A percentile compares a stretch with the other conserved stretches of the same genome.
phyloP scores from a whole-genome alignment of 208 protist genomes.

The Crithidia sp. region DNA sequence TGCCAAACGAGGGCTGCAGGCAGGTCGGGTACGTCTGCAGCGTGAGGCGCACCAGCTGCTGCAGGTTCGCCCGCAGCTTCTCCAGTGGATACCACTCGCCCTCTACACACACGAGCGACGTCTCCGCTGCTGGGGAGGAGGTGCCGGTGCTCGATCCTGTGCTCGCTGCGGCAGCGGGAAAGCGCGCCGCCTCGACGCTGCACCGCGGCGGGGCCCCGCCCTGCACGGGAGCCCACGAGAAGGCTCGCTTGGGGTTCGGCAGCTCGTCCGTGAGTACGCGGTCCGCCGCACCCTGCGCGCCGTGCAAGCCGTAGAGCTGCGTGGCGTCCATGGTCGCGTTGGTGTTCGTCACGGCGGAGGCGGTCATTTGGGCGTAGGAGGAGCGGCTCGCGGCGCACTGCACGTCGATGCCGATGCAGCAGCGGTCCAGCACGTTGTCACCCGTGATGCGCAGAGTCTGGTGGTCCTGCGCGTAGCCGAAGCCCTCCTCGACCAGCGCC shows the following conservation, averaged over 20 bases:
- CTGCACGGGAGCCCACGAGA: slow-evolving; percentile 44
- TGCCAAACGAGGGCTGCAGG: slow-evolving; percentile 41
- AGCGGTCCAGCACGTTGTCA: slow-evolving; percentile 86
- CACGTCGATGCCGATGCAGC: slow-evolving; percentile 82
- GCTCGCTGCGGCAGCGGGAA: not conserved
- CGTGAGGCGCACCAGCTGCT: slow-evolving; percentile 26
- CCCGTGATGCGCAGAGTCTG: slow-evolving; percentile 67
- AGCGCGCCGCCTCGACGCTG: slow-evolving; percentile 13
- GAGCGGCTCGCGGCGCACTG: slow-evolving; percentile 39
- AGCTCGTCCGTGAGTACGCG: slow-evolving; percentile 42
- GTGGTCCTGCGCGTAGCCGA: slow-evolving; percentile 30
- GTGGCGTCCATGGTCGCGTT: not conserved
- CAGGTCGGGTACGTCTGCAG: slow-evolving; percentile 56
- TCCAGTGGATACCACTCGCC: slow-evolving; percentile 29
- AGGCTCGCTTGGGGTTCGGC: slow-evolving; percentile 41
- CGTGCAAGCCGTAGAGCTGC: not conserved
- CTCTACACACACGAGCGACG: slow-evolving; percentile 20
- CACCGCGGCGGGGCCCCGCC: slow-evolving; percentile 10
- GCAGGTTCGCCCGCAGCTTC: slow-evolving; percentile 10
- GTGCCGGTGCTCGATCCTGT: not conserved
- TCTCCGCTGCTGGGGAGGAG: slow-evolving; percentile 1
- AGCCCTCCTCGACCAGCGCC: slow-evolving; percentile 55
- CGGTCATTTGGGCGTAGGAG: slow-evolving; percentile 22
- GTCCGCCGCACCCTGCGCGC: slow-evolving; percentile 5
- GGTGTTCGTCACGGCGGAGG: not conserved